phyloP scores from a whole-genome alignment of 768 basidiomycete species.

The Boletales sp. region DNA sequence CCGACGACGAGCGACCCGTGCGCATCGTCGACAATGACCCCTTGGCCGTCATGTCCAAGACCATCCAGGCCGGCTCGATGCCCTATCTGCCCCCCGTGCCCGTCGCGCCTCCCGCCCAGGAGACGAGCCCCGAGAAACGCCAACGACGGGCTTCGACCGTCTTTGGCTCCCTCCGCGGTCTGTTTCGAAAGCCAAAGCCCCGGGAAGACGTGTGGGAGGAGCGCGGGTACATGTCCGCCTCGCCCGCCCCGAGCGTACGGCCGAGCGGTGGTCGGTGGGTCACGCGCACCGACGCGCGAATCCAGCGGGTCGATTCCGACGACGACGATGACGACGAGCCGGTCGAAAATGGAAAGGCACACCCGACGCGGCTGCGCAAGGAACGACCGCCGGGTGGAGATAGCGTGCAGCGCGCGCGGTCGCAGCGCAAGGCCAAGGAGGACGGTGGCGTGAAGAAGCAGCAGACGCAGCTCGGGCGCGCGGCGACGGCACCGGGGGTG shows the following conservation, averaged over 20 bases:
- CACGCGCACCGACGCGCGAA: conserved; percentile 26
- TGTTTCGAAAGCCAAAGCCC: conserved; percentile 24
- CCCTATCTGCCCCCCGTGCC: neutral
- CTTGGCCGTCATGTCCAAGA: no score
- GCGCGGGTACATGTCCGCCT: neutral
- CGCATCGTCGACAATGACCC: no score
- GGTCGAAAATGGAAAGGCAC: neutral
- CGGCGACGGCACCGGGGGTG: no score
- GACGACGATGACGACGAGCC: neutral
- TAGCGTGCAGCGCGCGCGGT: neutral
- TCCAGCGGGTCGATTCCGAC: conserved; percentile 17
- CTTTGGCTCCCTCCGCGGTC: conserved; percentile 24
- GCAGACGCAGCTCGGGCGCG: neutral
- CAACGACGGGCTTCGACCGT: conserved; percentile 19
- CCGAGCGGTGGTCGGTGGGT: conserved; percentile 19
- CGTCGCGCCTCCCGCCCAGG: neutral
- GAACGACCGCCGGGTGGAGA: conserved; percentile 8
- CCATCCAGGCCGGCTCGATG: no score
- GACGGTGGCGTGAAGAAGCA: neutral
- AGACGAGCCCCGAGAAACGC: conserved; percentile 20
- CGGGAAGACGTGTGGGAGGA: conserved; percentile 12
- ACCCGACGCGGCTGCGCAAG: conserved; percentile 13
- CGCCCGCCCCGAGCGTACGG: neutral
- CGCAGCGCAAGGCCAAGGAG: neutral
- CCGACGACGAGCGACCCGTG: no score